A percentile compares a stretch with the other conserved stretches of the same genome.
Conservation (phyloP, 2,329 filamentous ascomycete genomes). For the Fusarium pilosicola region DNA sequence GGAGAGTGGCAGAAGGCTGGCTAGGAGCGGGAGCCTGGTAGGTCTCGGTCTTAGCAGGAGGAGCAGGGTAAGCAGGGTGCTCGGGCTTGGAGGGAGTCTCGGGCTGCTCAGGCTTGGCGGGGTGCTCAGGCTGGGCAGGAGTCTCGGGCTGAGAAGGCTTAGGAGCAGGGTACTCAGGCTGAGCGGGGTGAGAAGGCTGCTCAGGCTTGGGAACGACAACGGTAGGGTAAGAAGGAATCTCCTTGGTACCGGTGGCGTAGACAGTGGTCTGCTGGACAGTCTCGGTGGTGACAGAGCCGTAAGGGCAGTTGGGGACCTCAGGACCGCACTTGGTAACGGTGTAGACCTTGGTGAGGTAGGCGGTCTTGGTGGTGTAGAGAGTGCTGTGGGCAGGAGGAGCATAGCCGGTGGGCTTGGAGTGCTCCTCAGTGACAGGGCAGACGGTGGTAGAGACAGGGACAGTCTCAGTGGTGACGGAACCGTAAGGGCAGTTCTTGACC, state of each 20-base stretch:
- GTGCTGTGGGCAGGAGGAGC: slow-evolving; percentile 35
- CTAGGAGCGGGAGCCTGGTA: slow-evolving; percentile 24
- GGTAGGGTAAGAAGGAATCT: slow-evolving; percentile 35
- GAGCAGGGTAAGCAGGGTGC: slow-evolving; percentile 16
- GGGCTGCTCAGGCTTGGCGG: slow-evolving; percentile 17
- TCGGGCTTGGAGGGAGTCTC: slow-evolving; percentile 14
- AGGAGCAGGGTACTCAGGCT: slow-evolving; percentile 12
- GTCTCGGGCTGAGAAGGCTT: slow-evolving; percentile 6
- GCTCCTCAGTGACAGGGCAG: slow-evolving; percentile 21
- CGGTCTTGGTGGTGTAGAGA: slow-evolving; percentile 47
- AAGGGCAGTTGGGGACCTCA: slow-evolving; percentile 46
- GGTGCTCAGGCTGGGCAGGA: slow-evolving; percentile 11
- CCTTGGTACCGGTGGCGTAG: slow-evolving; percentile 25
- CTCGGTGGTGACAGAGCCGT: slow-evolving; percentile 45
- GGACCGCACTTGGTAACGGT: slow-evolving; percentile 48
- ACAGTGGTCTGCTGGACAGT: slow-evolving; percentile 20
- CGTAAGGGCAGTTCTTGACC: slow-evolving; percentile 45
- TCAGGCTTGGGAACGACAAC: slow-evolving; percentile 25
- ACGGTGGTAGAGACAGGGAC: slow-evolving; percentile 5
- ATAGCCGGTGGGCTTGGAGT: slow-evolving; percentile 29
- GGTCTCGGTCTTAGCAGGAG: slow-evolving; percentile 16
- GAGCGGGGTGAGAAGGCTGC: slow-evolving; percentile 4
- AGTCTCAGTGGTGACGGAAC: slow-evolving; percentile 42
- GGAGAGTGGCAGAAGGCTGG: slow-evolving; percentile 37
- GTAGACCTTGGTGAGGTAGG: slow-evolving; percentile 47